Evolutionary conservation across 805 yeast species (phyloP), one percentile per base, ranked within the genome.

Genomic region (Pachysolen tannophilus): DNA sequence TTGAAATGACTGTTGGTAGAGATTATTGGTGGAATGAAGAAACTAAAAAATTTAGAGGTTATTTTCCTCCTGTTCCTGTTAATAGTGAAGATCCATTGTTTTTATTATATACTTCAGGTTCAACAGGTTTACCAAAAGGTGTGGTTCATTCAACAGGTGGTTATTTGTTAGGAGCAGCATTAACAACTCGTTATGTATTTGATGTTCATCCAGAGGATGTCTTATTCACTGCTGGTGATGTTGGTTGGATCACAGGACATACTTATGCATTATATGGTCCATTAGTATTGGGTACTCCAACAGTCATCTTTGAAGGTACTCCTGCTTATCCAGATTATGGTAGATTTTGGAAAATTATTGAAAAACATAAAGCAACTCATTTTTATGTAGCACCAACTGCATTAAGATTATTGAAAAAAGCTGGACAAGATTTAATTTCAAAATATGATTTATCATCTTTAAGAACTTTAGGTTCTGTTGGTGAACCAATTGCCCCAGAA

Each of bases 201-300:
- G 97, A 94, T 58, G 78, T 92, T 32, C 95, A 86, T 55, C 78
- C 78, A 40, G 82, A 81, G 43, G 97, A 92, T 60, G 70, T 82
- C 29, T 62, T 90, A 42, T 90, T 92, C 68, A 90, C 97, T 28
- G 97, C 97, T 26, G 97, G 97, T 55, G 97, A 92, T 58, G 86
- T 92, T 38, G 97, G 98, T 56, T 92, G 98, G 97, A 92, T 92
- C 57, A 92, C 98, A 13, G 97, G 97, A 48, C 98, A 92, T 61
- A 83, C 97, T 8, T 92, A 90, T 56, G 95, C 86, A 29, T 74
- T 90, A 31, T 92, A 92, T 54, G 97, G 97, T 41, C 98, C 98
- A 28, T 73, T 92, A 47, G 63, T 78, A 31, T 60, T 78, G 23
- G 98, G 97, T 61, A 84, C 88, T 35, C 80, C 97, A 32, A 78